These are phyloP conservation scores for Ustilago loliicola DNA, from an alignment of 1,284 basidiomycete species.

Conservation along the genomic window DNA sequence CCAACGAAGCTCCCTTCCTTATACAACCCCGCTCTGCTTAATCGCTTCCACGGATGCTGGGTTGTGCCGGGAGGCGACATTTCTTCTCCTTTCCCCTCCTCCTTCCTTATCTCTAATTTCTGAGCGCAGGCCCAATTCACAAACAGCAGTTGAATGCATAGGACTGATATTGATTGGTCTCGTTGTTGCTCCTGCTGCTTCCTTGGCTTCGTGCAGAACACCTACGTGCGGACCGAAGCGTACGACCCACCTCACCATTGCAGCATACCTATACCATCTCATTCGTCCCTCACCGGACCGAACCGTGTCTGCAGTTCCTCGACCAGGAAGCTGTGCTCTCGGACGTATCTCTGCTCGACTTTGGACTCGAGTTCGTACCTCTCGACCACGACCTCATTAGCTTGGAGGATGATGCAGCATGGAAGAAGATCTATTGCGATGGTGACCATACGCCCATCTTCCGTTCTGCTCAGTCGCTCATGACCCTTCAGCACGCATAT, in stretches of 20 bases:
- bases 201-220: slow-evolving; percentile 77
- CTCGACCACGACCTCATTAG: slow-evolving; percentile 80
- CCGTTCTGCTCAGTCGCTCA: slow-evolving; percentile 87
- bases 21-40: slow-evolving; percentile 51
- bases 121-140: not conserved
- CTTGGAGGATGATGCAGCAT: slow-evolving; percentile 61
- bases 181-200: not conserved
- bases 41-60: slow-evolving; percentile 41
- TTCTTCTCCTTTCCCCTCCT: slow-evolving; percentile 8
- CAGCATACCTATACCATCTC: slow-evolving; percentile 88
- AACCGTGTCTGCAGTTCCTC: slow-evolving; percentile 75
- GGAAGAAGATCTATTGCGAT: slow-evolving; percentile 75
- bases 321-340: slow-evolving; percentile 41
- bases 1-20: slow-evolving; percentile 55
- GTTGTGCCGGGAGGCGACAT: slow-evolving; percentile 60
- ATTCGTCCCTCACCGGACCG: slow-evolving; percentile 88
- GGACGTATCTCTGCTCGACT: slow-evolving; percentile 73
- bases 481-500: slow-evolving; percentile 86
- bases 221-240: slow-evolving; percentile 74
- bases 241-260: slow-evolving; percentile 64
- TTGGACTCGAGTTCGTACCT: slow-evolving; percentile 92
- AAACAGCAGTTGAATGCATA: not conserved
- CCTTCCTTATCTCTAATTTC: slow-evolving; percentile 1
- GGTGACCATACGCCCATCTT: slow-evolving; percentile 93
- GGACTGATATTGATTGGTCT: slow-evolving; percentile 6